Evolutionary conservation across 1,139 yeast genomes (phyloP).

Genomic region (Magnusiomyces suaveolens): DNA sequence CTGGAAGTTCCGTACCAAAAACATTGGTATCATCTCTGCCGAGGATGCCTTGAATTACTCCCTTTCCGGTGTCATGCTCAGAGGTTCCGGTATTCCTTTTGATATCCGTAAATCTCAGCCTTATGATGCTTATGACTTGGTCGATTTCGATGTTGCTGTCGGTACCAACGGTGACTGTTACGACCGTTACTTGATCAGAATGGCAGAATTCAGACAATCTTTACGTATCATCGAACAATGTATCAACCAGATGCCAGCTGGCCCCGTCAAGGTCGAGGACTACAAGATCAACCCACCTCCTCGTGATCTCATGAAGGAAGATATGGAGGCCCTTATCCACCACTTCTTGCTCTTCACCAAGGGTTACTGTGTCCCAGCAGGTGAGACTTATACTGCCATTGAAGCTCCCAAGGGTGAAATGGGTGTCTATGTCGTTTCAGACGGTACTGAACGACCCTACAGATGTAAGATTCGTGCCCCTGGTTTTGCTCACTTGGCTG

Average conservation of each 20-base stretch:
- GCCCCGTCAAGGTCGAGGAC: slow-evolving; percentile 87
- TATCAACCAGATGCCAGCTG: slow-evolving; percentile 84
- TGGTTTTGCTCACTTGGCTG: slow-evolving; percentile 84
- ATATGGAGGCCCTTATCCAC: slow-evolving; percentile 87
- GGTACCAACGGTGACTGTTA: slow-evolving; percentile 87
- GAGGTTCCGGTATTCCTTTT: slow-evolving; percentile 85
- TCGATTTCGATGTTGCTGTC: slow-evolving; percentile 80
- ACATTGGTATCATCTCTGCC: slow-evolving; percentile 71
- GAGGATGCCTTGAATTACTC: slow-evolving; percentile 81
- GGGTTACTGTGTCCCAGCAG: slow-evolving; percentile 83
- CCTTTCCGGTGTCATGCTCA: slow-evolving; percentile 78
- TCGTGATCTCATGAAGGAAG: slow-evolving; percentile 74
- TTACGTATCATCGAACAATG: slow-evolving; percentile 84
- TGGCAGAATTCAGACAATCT: slow-evolving; percentile 89
- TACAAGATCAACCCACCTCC: slow-evolving; percentile 80
- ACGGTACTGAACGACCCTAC: slow-evolving; percentile 85
- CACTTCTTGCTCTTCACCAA: slow-evolving; percentile 81
- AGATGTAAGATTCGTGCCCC: slow-evolving; percentile 91
- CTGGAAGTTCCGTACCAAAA: slow-evolving; percentile 83
- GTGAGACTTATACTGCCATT: slow-evolving; percentile 85
- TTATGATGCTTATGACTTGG: slow-evolving; percentile 79
- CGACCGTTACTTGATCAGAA: slow-evolving; percentile 78
- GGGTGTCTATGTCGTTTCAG: slow-evolving; percentile 85
- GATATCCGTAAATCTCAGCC: slow-evolving; percentile 84
- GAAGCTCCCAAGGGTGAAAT: slow-evolving; percentile 96